Base-by-base conservation (phyloP, 345 rosid genomes). In the Punica granatum region DNA sequence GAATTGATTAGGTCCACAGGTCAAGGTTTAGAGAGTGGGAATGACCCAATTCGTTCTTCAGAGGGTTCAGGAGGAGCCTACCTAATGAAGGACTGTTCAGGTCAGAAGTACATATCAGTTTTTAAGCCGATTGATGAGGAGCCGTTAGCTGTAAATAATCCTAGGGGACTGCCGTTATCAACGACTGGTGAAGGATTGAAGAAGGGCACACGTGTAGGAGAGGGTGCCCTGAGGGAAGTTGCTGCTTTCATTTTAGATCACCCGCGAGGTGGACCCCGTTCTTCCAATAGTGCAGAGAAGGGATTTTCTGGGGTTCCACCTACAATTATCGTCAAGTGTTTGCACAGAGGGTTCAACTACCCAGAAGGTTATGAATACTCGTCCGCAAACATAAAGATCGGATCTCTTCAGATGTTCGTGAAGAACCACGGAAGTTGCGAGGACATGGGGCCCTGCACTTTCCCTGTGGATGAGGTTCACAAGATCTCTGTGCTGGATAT, bases 261-360 rank as follows among this genome's bases (percentile, higher is more conserved):
- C 71, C 94, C 92, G 30, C 69, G 62, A 73, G 71, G 70, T 53
- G 84, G 89, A 56, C 70, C 75, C 3, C 73, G 19, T 16, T 70
- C 80, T 4, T 79, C 71, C 63, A 64, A 68, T 64, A 69, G 69
- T 70, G 83, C 79, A 0, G 72, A 78, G 69, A 67, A 69, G 12
- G 96, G 96, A 32, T 92, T 87, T 79, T 81, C 98, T 70, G 94
- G 94, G 34, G 96, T 92, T 70, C 96, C 96, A 4, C 98, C 90
- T 18, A 92, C 96, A 36, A 72, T 78, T 43, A 84, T 92, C 90
- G 85, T 92, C 69, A 84, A 73, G 81, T 89, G 98, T 76, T 78
- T 87, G 76, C 94, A 89, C 80, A 79, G 73, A 75, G 86, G 77
- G 56, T 89, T 89, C 71, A 82, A 85, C 74, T 79, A 89, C 74